Evolutionary conservation across 805 yeast species (phyloP).

Genomic region (Ogataea paradorogensis): DNA sequence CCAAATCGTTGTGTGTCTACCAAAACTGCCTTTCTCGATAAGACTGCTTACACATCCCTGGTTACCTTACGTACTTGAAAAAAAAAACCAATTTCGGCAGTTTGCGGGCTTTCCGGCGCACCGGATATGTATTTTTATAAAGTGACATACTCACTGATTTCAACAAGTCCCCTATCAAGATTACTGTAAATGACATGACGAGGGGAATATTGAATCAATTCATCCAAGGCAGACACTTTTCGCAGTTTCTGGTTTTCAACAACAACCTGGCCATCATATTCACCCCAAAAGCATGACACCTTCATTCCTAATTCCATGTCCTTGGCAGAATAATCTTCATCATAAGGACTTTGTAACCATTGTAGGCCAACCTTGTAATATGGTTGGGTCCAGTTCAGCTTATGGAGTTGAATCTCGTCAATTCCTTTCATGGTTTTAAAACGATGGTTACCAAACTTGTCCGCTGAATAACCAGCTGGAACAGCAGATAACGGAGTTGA

Average conservation of each 20-base stretch:
- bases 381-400: constrained; percentile 54
- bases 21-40: constrained; percentile 2
- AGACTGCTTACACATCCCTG: background rate
- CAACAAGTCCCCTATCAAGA: constrained; percentile 63
- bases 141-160: constrained; percentile 35
- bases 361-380: constrained; percentile 61
- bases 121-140: constrained; percentile 13
- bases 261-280: constrained; percentile 47
- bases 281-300: constrained; percentile 77
- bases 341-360: constrained; percentile 67
- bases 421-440: constrained; percentile 63
- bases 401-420: constrained; percentile 60
- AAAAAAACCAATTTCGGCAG: constrained; percentile 1
- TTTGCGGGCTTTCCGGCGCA: constrained; percentile 8
- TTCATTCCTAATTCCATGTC: constrained; percentile 45
- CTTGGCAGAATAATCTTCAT: constrained; percentile 36
- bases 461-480: constrained; percentile 47
- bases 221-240: constrained; percentile 69
- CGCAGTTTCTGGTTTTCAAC: constrained; percentile 36
- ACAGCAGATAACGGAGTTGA: constrained; percentile 14
- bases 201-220: constrained; percentile 67
- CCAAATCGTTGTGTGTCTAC: background rate
- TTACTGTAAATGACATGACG: constrained; percentile 63
- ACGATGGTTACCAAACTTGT: constrained; percentile 33
- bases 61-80: background rate